Evolutionary conservation across 2,329 filamentous ascomycete species (phyloP), one percentile per base, ranked within the genome.

Genomic region (Botrytis aclada): DNA sequence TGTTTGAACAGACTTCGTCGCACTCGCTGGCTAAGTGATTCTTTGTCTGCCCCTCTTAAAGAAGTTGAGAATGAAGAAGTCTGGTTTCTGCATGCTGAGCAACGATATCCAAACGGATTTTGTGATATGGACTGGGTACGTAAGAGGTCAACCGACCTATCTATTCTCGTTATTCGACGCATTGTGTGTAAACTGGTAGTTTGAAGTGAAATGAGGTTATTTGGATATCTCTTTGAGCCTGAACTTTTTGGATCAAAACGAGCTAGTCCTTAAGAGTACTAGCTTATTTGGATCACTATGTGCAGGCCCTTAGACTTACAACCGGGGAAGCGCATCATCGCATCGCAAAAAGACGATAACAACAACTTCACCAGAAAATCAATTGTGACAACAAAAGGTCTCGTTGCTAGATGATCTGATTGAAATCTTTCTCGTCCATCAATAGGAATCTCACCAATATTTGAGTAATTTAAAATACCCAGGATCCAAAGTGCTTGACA

Each of bases 1-100:
- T 86, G 84, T 10, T 85, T 84, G 85, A 85, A 87, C 74, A 87
- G 79, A 77, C 82, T 84, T 74, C 81, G 80, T 71, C 85, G 83
- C 69, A 86, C 77, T 73, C 82, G 83, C 73, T 86, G 84, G 65
- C 83, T 83, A 73, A 85, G 78, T 58, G 82, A 70, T 72, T 75
- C 76, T 71, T 73, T 72, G 37, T 77, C 64, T 39, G 75, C 47
- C 43, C 63, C 74, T 70, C 72, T 29, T 72, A 75, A 45, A 37
- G 77, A 76, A 39, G 79, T 80, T 12, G 80, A 80, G 67, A 80
- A 81, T 43, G 78, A 72, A 63, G 77, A 72, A 29, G 75, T 69
- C 64, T 76, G 77, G 45, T 77, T 73, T 66, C 74, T 77, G 76
- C 79, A 81, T 61, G 73, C 74, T 6, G 72, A 69, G 74, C 79